Conservation (phyloP, 1,284 basidiomycete genomes). For the Cerrena zonata region DNA sequence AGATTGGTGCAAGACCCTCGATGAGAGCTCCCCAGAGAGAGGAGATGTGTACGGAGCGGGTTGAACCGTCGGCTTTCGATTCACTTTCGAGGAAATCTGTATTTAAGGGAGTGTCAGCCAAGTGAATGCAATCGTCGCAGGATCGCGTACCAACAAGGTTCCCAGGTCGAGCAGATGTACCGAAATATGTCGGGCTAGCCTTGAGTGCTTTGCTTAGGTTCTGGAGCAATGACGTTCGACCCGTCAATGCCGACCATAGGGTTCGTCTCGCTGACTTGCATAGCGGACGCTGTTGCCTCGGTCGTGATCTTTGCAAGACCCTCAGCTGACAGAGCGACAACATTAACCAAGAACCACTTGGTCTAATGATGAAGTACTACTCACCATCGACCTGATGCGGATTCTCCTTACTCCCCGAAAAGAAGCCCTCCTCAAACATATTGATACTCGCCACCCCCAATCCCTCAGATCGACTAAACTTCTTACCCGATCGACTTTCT, state of each 20-base stretch:
- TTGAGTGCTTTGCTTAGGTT: conserved; percentile 70
- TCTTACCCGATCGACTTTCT: conserved; percentile 54
- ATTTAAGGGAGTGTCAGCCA: not conserved
- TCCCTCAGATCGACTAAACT: conserved; percentile 79
- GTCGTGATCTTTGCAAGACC: conserved; percentile 66
- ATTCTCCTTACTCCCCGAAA: conserved; percentile 62
- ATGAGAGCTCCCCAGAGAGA: conserved; percentile 81
- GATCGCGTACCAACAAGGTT: conserved; percentile 64
- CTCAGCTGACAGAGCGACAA: conserved; percentile 42
- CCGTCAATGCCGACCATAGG: conserved; percentile 89
- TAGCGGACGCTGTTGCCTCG: conserved; percentile 57
- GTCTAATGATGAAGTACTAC: conserved; percentile 8
- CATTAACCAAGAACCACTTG: conserved; percentile 7
- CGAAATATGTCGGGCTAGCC: conserved; percentile 63
- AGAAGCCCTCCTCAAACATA: conserved; percentile 83
- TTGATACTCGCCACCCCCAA: conserved; percentile 87
- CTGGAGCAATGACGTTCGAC: conserved; percentile 72
- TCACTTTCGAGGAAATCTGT: conserved; percentile 68
- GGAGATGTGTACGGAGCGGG: conserved; percentile 52
- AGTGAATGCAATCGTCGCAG: not conserved
- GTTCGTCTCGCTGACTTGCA: conserved; percentile 79
- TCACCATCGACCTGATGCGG: conserved; percentile 77
- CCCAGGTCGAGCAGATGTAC: conserved; percentile 68
- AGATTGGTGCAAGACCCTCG: conserved; percentile 79
- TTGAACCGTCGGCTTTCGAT: conserved; percentile 37